A percentile compares a stretch with the other conserved stretches of the same genome.
phyloP scores from a whole-genome alignment of 306 rosid species.

The Cotoneaster glaucophyllus region DNA sequence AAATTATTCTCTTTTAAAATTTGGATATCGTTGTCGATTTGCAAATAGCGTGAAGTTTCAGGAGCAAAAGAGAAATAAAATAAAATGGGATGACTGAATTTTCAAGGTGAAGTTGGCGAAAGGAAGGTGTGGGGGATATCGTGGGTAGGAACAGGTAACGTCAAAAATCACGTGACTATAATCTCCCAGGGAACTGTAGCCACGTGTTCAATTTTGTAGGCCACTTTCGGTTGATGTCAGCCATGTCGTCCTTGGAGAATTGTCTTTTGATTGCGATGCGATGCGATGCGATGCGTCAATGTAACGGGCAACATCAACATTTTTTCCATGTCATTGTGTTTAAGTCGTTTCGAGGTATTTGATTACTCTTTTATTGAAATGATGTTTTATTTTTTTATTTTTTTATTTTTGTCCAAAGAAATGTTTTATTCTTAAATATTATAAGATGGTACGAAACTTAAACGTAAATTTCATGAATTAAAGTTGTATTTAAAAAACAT shows the following conservation, averaged over 20 bases:
- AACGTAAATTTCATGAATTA: too few relatives aligned
- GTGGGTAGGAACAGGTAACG: neutral
- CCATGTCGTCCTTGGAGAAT: neutral
- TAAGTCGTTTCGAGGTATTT: too few relatives aligned
- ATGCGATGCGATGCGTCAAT: too few relatives aligned
- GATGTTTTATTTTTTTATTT: too few relatives aligned
- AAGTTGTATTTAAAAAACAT: too few relatives aligned
- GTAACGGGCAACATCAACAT: neutral
- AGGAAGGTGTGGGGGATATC: neutral
- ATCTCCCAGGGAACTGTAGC: neutral
- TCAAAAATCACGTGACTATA: neutral
- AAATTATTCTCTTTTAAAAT: too few relatives aligned
- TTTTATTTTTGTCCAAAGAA: too few relatives aligned
- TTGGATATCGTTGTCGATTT: neutral
- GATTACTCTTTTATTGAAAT: too few relatives aligned
- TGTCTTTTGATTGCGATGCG: neutral
- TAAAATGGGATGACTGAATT: neutral
- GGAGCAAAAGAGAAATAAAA: neutral
- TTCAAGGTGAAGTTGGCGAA: neutral
- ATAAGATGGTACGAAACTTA: too few relatives aligned
- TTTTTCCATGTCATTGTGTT: neutral
- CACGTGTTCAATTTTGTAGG: neutral
- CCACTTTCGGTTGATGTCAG: neutral
- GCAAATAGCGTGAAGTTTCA: neutral
- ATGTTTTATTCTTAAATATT: too few relatives aligned